phyloP scores from a whole-genome alignment of 371 early-diverging fungal species.

The Neoconidiobolus thromboides region DNA sequence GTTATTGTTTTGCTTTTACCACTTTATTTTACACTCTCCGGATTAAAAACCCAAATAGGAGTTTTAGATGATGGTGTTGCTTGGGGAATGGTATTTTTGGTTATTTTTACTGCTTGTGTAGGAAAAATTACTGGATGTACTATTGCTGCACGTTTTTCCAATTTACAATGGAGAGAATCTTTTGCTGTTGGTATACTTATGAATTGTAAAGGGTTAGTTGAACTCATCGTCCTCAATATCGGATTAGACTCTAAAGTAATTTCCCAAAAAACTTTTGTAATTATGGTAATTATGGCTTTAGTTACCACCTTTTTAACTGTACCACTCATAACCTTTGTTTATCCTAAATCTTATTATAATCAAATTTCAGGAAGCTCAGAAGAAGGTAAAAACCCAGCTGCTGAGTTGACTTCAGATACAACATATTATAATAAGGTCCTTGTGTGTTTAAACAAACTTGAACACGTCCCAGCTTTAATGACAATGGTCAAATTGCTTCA shows the following conservation, averaged over 20 bases:
- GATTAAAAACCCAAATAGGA: constrained; percentile 71
- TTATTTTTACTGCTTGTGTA: constrained; percentile 51
- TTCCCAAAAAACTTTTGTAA: constrained; percentile 49
- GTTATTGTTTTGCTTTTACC: constrained; percentile 72
- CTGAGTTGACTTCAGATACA: background rate
- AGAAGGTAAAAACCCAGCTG: too few relatives aligned
- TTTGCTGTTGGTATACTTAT: constrained; percentile 74
- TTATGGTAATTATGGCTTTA: constrained; percentile 77
- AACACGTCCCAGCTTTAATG: constrained; percentile 51
- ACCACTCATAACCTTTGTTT: constrained; percentile 31
- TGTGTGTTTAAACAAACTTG: constrained; percentile 37
- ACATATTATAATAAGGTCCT: constrained; percentile 13
- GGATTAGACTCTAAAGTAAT: constrained; percentile 72
- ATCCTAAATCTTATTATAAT: constrained; percentile 28
- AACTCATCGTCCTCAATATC: constrained; percentile 83
- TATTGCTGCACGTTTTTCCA: constrained; percentile 36
- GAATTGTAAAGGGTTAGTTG: constrained; percentile 90
- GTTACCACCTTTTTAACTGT: constrained; percentile 62
- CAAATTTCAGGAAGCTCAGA: background rate
- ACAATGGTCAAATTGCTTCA: constrained; percentile 33
- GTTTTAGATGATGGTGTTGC: constrained; percentile 38
- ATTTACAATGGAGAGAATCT: constrained; percentile 63
- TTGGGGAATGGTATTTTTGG: constrained; percentile 63
- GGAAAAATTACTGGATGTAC: constrained; percentile 84
- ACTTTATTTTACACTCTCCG: constrained; percentile 79